A percentile compares a stretch with the other conserved stretches of the same genome.
Evolutionary conservation across 2,329 filamentous ascomycete genomes (phyloP).

Genomic region (Fusarium siculi): DNA sequence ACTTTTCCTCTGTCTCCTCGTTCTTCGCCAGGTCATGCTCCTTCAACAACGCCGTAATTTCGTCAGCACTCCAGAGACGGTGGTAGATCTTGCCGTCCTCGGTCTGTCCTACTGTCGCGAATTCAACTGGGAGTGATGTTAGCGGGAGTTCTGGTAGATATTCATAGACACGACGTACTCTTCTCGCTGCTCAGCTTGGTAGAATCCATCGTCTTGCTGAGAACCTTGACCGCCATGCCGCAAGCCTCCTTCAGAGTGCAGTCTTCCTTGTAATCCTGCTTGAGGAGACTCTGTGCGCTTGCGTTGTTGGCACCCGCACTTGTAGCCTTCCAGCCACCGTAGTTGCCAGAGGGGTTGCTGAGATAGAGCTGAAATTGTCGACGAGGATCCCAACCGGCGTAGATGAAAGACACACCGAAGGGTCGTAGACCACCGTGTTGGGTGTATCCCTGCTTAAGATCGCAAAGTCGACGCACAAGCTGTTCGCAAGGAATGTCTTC

Average conservation of each 20-base stretch:
- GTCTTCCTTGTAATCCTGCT: slow-evolving; percentile 99
- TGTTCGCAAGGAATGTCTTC: slow-evolving; percentile 99
- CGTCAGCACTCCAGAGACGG: slow-evolving; percentile 94
- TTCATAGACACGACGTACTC: slow-evolving; percentile 68
- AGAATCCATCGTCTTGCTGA: slow-evolving; percentile 99
- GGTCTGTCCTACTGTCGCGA: slow-evolving; percentile 96
- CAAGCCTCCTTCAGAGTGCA: slow-evolving; percentile 96
- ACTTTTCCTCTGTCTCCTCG: slow-evolving; percentile 76
- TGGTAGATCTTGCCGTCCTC: slow-evolving; percentile 98
- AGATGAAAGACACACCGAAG: slow-evolving; percentile 99
- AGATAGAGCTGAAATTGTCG: slow-evolving; percentile 99
- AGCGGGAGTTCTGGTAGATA: slow-evolving; percentile 1
- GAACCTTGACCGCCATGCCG: slow-evolving; percentile 95
- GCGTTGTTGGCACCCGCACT: slow-evolving; percentile 98
- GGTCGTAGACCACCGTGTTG: slow-evolving; percentile 98
- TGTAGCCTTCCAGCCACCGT: slow-evolving; percentile 99
- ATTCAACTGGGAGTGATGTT: slow-evolving; percentile 76
- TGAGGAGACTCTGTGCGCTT: slow-evolving; percentile 93
- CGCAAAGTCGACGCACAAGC: slow-evolving; percentile 94
- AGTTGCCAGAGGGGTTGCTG: slow-evolving; percentile 98
- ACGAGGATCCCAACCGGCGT: slow-evolving; percentile 96
- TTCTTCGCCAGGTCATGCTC: slow-evolving; percentile 95
- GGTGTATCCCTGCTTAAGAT: slow-evolving; percentile 99
- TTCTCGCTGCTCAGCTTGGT: slow-evolving; percentile 99
- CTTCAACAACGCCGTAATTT: slow-evolving; percentile 93